These are phyloP conservation scores for Solanum appendiculatum DNA, from an alignment of 257 asterid genomes.

Conservation along the genomic window DNA sequence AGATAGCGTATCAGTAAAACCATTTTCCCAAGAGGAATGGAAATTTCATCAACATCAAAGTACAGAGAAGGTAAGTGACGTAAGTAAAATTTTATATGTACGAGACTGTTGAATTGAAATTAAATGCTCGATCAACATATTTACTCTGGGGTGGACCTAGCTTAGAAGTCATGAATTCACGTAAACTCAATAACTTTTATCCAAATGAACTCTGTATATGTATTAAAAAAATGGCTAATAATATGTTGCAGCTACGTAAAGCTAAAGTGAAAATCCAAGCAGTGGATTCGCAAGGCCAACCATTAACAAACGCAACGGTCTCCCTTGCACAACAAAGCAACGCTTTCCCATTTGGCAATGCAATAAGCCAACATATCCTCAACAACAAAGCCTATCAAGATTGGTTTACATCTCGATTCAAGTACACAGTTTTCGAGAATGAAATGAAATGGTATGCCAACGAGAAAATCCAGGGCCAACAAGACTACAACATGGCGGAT, in stretches of 20 bases:
- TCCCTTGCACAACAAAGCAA: slow-evolving; percentile 4
- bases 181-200: not conserved
- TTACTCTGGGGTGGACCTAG: not conserved
- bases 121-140: not conserved
- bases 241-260: slow-evolving; percentile 38
- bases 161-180: not conserved
- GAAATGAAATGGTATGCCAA: slow-evolving; percentile 62
- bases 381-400: slow-evolving; percentile 29
- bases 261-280: slow-evolving; percentile 38
- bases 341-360: slow-evolving; percentile 38
- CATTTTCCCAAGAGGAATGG: slow-evolving; percentile 53
- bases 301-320: slow-evolving; percentile 43
- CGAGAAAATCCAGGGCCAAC: slow-evolving; percentile 15
- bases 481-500: slow-evolving; percentile 35
- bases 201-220: no score
- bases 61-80: slow-evolving; percentile 30
- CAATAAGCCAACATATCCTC: slow-evolving; percentile 42
- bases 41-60: slow-evolving; percentile 34
- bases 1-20: slow-evolving; percentile 54
- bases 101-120: not conserved
- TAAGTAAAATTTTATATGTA: not conserved
- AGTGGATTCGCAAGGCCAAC: slow-evolving; percentile 34
- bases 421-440: slow-evolving; percentile 49
- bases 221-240: not conserved
- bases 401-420: slow-evolving; percentile 57